These are phyloP conservation scores for Saturnispora hagleri DNA, from an alignment of 805 yeast genomes.

Conservation along the genomic window DNA sequence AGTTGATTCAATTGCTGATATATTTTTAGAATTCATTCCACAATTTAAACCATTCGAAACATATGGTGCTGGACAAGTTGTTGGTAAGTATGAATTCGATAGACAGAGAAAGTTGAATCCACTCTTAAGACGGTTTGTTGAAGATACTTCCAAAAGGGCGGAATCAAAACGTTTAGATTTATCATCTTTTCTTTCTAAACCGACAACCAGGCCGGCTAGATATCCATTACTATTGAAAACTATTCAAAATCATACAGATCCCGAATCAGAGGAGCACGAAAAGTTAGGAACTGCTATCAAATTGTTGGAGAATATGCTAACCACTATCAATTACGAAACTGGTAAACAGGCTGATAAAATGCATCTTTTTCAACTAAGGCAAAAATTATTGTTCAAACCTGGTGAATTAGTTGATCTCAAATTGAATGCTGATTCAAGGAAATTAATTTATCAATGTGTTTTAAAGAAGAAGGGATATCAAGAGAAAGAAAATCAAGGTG, in stretches of 20 bases:
- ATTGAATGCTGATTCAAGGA: slow-evolving; percentile 71
- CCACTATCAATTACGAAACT: slow-evolving; percentile 72
- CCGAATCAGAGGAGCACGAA: slow-evolving; percentile 64
- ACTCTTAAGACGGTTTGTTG: slow-evolving; percentile 86
- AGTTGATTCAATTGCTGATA: slow-evolving; percentile 79
- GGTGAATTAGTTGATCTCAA: slow-evolving; percentile 84
- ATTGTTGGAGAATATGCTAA: slow-evolving; percentile 65
- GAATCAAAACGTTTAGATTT: slow-evolving; percentile 86
- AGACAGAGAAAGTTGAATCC: slow-evolving; percentile 87
- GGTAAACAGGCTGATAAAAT: slow-evolving; percentile 93
- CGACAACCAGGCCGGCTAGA: slow-evolving; percentile 92
- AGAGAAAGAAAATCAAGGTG: slow-evolving; percentile 65
- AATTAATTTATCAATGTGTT: slow-evolving; percentile 69
- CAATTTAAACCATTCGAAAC: slow-evolving; percentile 86
- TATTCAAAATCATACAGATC: slow-evolving; percentile 71
- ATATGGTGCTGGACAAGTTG: slow-evolving; percentile 90
- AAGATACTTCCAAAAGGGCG: slow-evolving; percentile 76
- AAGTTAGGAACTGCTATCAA: slow-evolving; percentile 66
- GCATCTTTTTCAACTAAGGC: slow-evolving; percentile 78
- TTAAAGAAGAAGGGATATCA: slow-evolving; percentile 61
- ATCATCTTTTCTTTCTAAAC: slow-evolving; percentile 87
- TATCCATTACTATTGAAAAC: slow-evolving; percentile 80
- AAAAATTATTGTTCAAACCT: slow-evolving; percentile 68
- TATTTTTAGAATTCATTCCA: slow-evolving; percentile 74
- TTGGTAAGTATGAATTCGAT: slow-evolving; percentile 92